Conservation (phyloP, 176 grass and related monocot genomes). For the Carex parvula region DNA sequence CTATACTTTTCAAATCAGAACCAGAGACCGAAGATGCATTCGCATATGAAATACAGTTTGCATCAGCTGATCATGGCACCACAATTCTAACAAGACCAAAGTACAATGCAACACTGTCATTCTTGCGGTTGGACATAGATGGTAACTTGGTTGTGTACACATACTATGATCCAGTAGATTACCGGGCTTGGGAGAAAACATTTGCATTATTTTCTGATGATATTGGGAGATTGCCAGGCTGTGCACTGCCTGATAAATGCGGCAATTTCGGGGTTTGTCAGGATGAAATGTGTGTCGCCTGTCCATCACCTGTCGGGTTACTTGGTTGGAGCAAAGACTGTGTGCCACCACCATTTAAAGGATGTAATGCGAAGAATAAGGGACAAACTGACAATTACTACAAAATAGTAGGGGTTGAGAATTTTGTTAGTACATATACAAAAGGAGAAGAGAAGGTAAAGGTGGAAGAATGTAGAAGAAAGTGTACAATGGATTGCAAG, state of each 20-base stretch:
- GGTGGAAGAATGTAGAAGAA: conserved; percentile 30
- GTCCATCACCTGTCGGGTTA: conserved; percentile 26
- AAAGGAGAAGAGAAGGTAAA: conserved; percentile 17
- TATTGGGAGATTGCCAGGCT: conserved; percentile 19
- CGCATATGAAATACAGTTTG: conserved; percentile 25
- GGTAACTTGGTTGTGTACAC: conserved; percentile 40
- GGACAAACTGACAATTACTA: conserved; percentile 15
- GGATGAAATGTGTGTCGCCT: conserved; percentile 35
- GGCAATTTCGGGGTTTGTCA: conserved; percentile 25
- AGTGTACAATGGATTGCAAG: conserved; percentile 23
- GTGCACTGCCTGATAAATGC: conserved; percentile 27
- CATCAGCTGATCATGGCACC: background rate
- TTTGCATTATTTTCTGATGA: conserved; percentile 37
- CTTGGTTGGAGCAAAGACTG: conserved; percentile 29
- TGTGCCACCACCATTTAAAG: background rate
- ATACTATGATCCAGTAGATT: conserved; percentile 43
- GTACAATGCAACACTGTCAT: conserved; percentile 38
- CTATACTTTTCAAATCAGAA: conserved; percentile 22
- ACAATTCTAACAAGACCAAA: conserved; percentile 26
- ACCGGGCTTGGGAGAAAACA: conserved; percentile 32
- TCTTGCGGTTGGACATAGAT: conserved; percentile 35
- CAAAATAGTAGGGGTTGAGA: conserved; percentile 30
- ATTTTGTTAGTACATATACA: conserved; percentile 19
- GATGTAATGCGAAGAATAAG: background rate
- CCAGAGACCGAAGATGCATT: conserved; percentile 34